Evolutionary conservation across 2,329 filamentous ascomycete genomes (phyloP), one percentile per base, ranked within the genome.

Genomic region (Biscogniauxia marginata): DNA sequence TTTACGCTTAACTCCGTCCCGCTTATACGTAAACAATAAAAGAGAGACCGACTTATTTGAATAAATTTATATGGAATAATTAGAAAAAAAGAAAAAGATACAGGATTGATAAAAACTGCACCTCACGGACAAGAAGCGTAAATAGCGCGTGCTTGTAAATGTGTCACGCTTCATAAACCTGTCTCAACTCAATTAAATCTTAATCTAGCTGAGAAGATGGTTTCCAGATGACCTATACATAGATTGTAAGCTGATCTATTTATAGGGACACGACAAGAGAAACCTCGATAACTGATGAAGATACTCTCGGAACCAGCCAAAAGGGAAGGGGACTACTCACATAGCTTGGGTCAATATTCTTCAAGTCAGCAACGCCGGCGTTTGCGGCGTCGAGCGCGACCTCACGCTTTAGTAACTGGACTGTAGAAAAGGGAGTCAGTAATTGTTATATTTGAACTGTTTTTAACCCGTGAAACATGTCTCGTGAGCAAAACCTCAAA

Each of bases 401-500:
- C 68, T 80, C 77, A 49, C 71, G 65, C 70, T 77, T 79, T 54
- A 80, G 66, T 3, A 81, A 69, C 18, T 74, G 59, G 48, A 78
- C 73, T 1, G 70, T n/a, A n/a, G n/a, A n/a, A n/a, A n/a, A n/a
- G n/a, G n/a, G n/a, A n/a, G n/a, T n/a, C n/a, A n/a, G n/a, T n/a
- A n/a, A n/a, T n/a, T n/a, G n/a, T n/a, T n/a, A n/a, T n/a, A n/a
- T n/a, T n/a, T n/a, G n/a, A n/a, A n/a, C n/a, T n/a, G n/a, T n/a
- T n/a, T n/a, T n/a, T n/a, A n/a, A n/a, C n/a, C n/a, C n/a, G n/a
- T n/a, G n/a, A n/a, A n/a, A n/a, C n/a, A n/a, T n/a, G n/a, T n/a
- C n/a, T n/a, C n/a, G n/a, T n/a, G n/a, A n/a, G n/a, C n/a, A n/a
- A n/a, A n/a, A n/a, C n/a, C n/a, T n/a, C n/a, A n/a, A n/a, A n/a